phyloP scores from a whole-genome alignment of 306 rosid genomes.

The Quercus bicolor region DNA sequence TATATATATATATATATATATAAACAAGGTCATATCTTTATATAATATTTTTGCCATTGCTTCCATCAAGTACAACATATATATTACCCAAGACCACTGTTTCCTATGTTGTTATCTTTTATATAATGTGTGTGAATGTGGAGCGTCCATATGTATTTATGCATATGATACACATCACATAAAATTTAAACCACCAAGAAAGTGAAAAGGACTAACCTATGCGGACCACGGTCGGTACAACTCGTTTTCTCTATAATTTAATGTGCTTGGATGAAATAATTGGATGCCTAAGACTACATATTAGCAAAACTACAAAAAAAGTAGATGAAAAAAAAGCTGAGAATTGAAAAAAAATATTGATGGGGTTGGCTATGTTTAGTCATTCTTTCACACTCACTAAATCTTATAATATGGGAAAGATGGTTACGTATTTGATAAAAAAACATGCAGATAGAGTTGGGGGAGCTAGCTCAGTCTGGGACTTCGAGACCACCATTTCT shows the following conservation, averaged over 20 bases:
- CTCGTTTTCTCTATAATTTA: slow-evolving; percentile 18
- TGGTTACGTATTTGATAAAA: slow-evolving; percentile 34
- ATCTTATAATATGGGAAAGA: slow-evolving; percentile 33
- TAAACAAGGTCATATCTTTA: too few relatives aligned
- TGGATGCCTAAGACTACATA: slow-evolving; percentile 29
- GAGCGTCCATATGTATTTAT: too few relatives aligned
- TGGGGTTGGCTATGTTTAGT: slow-evolving; percentile 15
- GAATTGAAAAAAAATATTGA: slow-evolving; percentile 18
- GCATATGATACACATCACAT: neutral
- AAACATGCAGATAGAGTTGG: slow-evolving; percentile 11
- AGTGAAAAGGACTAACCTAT: slow-evolving; percentile 48
- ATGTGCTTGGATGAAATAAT: slow-evolving; percentile 25
- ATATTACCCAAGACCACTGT: too few relatives aligned
- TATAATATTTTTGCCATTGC: too few relatives aligned
- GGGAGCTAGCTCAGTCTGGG: slow-evolving; percentile 18
- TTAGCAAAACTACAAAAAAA: slow-evolving; percentile 17
- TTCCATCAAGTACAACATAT: too few relatives aligned
- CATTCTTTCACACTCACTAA: slow-evolving; percentile 32
- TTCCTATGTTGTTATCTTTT: too few relatives aligned
- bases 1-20: too few relatives aligned
- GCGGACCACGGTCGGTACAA: slow-evolving; percentile 33
- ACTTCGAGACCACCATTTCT: slow-evolving; percentile 48
- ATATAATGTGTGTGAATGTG: too few relatives aligned
- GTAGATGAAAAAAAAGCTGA: slow-evolving; percentile 11
- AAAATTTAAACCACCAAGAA: slow-evolving; percentile 32